phyloP scores from a whole-genome alignment of 1,139 yeast genomes.

The Arxiozyma telluris region DNA sequence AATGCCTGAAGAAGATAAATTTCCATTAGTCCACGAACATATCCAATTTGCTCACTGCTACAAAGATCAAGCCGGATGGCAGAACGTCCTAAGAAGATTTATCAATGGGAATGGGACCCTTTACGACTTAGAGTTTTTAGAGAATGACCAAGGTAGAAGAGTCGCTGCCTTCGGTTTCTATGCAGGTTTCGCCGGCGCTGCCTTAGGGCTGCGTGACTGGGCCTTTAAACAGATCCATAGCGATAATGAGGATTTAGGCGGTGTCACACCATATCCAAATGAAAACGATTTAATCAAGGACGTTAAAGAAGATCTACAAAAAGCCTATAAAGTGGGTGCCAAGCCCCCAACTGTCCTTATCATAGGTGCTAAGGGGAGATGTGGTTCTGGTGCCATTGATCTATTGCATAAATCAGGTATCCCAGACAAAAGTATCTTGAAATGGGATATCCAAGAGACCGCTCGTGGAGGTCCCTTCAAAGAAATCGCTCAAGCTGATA shows the following conservation, averaged over 20 bases:
- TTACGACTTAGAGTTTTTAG: slow-evolving; percentile 89
- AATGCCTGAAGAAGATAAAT: slow-evolving; percentile 79
- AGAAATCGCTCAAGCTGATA: slow-evolving; percentile 79
- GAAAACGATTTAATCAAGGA: slow-evolving; percentile 66
- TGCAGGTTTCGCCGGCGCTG: slow-evolving; percentile 99
- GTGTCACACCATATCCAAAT: slow-evolving; percentile 73
- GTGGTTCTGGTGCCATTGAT: slow-evolving; percentile 97
- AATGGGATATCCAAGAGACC: slow-evolving; percentile 98
- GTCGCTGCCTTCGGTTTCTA: slow-evolving; percentile 98
- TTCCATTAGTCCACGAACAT: slow-evolving; percentile 92
- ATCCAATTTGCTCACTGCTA: slow-evolving; percentile 98
- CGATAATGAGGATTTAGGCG: slow-evolving; percentile 58
- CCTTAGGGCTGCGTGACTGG: slow-evolving; percentile 91
- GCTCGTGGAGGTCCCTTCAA: slow-evolving; percentile 94
- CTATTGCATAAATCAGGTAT: slow-evolving; percentile 75
- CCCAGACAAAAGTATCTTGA: slow-evolving; percentile 71
- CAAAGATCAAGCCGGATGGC: slow-evolving; percentile 96
- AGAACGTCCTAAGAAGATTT: slow-evolving; percentile 78
- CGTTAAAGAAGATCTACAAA: slow-evolving; percentile 51
- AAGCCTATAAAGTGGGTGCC: slow-evolving; percentile 55
- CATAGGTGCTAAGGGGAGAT: slow-evolving; percentile 96
- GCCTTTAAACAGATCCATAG: slow-evolving; percentile 74
- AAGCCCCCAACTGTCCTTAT: slow-evolving; percentile 71
- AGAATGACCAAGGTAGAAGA: slow-evolving; percentile 90
- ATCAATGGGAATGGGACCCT: slow-evolving; percentile 84